Conservation (phyloP, 108 stramenopile genomes). For the Pseudonitzschia multistriata region DNA sequence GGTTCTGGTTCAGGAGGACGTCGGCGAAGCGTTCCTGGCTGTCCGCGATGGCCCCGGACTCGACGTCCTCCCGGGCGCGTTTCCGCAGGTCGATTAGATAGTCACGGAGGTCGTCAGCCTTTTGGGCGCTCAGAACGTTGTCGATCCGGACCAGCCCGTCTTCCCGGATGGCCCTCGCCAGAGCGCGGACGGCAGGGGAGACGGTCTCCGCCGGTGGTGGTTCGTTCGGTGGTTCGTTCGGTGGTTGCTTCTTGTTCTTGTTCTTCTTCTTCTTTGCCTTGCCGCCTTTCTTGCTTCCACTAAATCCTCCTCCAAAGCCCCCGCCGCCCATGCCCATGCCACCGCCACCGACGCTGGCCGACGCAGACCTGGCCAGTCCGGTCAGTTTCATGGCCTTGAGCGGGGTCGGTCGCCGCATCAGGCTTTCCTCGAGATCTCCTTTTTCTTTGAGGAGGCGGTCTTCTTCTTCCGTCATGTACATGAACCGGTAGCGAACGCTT, state of each 20-base stretch:
- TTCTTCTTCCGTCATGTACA: constrained; percentile 33
- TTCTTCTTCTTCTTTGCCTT: not conserved
- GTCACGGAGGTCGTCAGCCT: constrained; percentile 51
- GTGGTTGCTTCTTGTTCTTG: not conserved
- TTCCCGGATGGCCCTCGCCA: constrained; percentile 14
- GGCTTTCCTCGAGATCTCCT: constrained; percentile 20
- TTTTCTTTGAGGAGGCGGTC: constrained; percentile 18
- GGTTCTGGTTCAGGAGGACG: constrained; percentile 69
- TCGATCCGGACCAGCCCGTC: constrained; percentile 79
- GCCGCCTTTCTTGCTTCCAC: not conserved
- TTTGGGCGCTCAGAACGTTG: constrained; percentile 43
- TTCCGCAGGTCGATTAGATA: constrained; percentile 48
- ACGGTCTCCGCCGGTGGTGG: not conserved
- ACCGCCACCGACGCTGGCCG: not conserved
- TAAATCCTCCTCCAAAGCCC: constrained; percentile 14
- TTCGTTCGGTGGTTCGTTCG: not conserved
- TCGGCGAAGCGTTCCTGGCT: constrained; percentile 68
- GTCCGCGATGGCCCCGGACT: constrained; percentile 34
- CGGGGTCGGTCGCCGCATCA: constrained; percentile 16
- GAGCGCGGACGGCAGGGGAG: not conserved
- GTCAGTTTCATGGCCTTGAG: constrained; percentile 7
- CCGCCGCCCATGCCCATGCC: constrained; percentile 3
- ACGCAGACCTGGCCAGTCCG: not conserved
- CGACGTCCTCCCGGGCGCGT: constrained; percentile 40
- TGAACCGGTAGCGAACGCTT: constrained; percentile 9